Conservation (phyloP, 768 basidiomycete species). For the Cystobasidium ongulense region DNA sequence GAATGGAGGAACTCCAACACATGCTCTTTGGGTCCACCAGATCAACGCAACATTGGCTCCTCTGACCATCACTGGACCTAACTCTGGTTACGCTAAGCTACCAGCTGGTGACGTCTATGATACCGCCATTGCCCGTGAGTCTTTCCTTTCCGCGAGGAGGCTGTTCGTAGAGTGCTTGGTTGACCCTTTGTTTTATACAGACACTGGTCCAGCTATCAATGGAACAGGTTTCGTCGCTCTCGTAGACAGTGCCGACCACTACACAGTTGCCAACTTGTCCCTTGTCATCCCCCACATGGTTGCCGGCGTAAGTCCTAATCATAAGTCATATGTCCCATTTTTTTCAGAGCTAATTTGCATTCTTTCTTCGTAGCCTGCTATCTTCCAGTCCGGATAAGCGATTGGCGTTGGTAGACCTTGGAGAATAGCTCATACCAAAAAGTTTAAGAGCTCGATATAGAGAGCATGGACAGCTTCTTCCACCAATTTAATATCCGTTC, state of each 20-base stretch:
- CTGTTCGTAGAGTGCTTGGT: neutral
- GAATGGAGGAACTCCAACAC: constrained; percentile 10
- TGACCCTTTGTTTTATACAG: neutral
- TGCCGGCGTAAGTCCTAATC: constrained; percentile 6
- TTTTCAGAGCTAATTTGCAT: neutral
- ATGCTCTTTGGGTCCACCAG: constrained; percentile 20
- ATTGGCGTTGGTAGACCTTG: too few species aligned
- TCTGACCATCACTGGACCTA: constrained; percentile 19
- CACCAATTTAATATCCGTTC: neutral
- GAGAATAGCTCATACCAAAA: too few species aligned
- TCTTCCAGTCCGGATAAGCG: constrained; percentile 19
- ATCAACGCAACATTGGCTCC: constrained; percentile 33
- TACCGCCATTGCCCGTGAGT: constrained; percentile 14
- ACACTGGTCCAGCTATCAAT: constrained; percentile 10
- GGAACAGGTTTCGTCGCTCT: constrained; percentile 56
- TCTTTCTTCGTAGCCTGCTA: neutral
- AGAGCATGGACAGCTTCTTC: neutral
- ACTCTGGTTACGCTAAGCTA: constrained; percentile 20
- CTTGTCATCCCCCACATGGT: constrained; percentile 27
- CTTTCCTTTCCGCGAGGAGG: neutral
- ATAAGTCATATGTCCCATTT: neutral
- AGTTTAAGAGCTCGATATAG: too few species aligned
- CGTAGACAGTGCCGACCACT: constrained; percentile 51
- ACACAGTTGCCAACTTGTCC: constrained; percentile 59
- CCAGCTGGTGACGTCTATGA: constrained; percentile 13